Base-by-base conservation (phyloP, 257 asterid genomes). In the Henckelia pumila region DNA sequence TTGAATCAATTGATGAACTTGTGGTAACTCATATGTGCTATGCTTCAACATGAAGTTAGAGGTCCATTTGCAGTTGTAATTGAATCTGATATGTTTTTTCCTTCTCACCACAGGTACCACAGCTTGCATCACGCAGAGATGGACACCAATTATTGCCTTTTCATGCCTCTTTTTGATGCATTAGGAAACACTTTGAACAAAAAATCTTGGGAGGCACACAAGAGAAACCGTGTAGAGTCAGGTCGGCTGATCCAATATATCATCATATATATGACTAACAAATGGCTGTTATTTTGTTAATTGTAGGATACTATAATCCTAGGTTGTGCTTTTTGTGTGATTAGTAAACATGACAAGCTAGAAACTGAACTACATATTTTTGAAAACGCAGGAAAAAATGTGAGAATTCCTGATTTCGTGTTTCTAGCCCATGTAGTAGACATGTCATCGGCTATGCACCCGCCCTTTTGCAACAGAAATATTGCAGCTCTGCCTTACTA, bases 391-490 rank as follows among this genome's bases (percentile, higher is more conserved):
- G 96, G 79, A 19, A 80, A 75, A 77, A 85, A 85, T 29, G 81
- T 83, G 23, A 79, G 83, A 67, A 83, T 84, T 21, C 97, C 98
- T 2, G 94, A 93, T 72, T 90, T 90, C 33, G 99, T 93, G 69
- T 93, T 93, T 83, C 81, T 93, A 71, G 99, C 96, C 1, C 99
- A 93, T 56, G 84, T 81, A 8, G 95, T 93, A 60, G 99, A 93
- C 79, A 62, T 93, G 76, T 82, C 92, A 2, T 82, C 99, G 2
- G 88, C 94, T 1, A 24, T 90, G 85, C 99, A 93, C 40, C 90
- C 75, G 1, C 87, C 95, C 0, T 90, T 83, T 28, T 69, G 84
- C n/a, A 59, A 63, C 44, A 64, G 97, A 69, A 78, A 89, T 55
- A 60, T 70, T 16, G 80, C 88, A 1, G 85, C 99, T 3, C 56